Evolutionary conservation across 495 filamentous ascomycete species (phyloP), one percentile per base, ranked within the genome.

Genomic region (Amniculicola lignicola): DNA sequence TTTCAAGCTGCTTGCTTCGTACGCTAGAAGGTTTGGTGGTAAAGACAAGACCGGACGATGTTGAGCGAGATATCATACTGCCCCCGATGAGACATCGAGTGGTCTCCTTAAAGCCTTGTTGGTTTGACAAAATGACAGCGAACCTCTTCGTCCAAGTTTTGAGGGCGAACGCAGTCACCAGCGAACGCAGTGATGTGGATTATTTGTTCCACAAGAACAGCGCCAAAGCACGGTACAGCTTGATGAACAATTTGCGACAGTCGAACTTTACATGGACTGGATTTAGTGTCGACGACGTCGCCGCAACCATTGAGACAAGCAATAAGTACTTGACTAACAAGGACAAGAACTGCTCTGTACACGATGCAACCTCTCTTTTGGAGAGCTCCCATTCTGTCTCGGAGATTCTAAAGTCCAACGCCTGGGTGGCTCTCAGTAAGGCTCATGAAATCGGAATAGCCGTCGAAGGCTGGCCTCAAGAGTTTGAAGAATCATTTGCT

Each of bases 231-330:
- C 73, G 96, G 0, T 71, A 79, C 38, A 71, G 80, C 24, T 74
- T 92, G 0, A 84, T 92, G 12, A 78, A 76, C 45, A 96, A 97
- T 65, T 72, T 97, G 25, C 77, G 87, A 21, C 87, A 94, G 64
- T 84, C 88, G n/a, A 86, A 86, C 35, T 95, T 96, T 63, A 93
- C 90, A 72, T 95, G 91, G 77, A 84, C 85, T 7, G 89, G 90
- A 29, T 89, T 87, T 53, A 81, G 82, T 0, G 55, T 65, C 0
- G 73, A 75, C 11, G 81, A 91, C 54, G 76, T 95, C 4, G 41
- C 65, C 4, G 78, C 72, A 15, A 79, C 87, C 2, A 59, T 92
- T 4, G 75, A 87, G 14, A 80, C 79, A 38, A 82, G 84, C 9
- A 68, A 75, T 29, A 75, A 75, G 31, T 94, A 94, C 57, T 64